Evolutionary conservation across 805 yeast genomes (phyloP), one percentile per base, ranked within the genome.

Genomic region (Hanseniaspora hatyaiensis): DNA sequence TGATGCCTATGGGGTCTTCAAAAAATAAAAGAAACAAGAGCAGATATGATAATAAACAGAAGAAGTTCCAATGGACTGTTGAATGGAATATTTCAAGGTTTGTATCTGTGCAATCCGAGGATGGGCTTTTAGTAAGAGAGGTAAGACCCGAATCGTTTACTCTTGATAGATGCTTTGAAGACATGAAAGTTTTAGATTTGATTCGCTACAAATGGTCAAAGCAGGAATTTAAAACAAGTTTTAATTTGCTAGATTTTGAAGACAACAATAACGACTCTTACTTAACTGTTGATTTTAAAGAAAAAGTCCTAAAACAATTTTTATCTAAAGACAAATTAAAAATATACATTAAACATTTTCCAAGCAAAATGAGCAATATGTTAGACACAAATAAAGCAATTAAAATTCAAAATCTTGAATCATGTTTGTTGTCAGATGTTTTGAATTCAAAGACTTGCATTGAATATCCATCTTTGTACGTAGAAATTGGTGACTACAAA

Each of bases 1-100:
- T 70, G 26, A 59, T 82, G 20, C 94, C 95, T 0, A 65, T 65
- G 19, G 94, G 92, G 0, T 83, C 86, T 94, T 71, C 77, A 15
- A 63, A 94, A 40, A 68, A 83, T 2, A 57, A 58, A 4, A 60
- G 68, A 49, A 86, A 86, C 58, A 79, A 77, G 54, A 73, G 87
- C 0, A 77, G 78, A 3, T 82, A 77, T 71, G 88, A 85, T 59
- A 74, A 75, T 58, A 71, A 71, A 51, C 63, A 69, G 51, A 74
- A 77, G 44, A 59, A 72, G 6, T 85, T 73, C 59, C 73, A 73
- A 15, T 86, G 96, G 96, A 80, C 94, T 0, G 63, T 86, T 0
- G 94, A 86, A 59, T 82, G 86, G 83, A 58, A 74, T 0, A 51
- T 78, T 26, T 26, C 29, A 26, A 26, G 11, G 29, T 26, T n/a